Evolutionary conservation across 257 asterid species (phyloP), one percentile per base, ranked within the genome.

Genomic region (Ajuga chamaepitys): DNA sequence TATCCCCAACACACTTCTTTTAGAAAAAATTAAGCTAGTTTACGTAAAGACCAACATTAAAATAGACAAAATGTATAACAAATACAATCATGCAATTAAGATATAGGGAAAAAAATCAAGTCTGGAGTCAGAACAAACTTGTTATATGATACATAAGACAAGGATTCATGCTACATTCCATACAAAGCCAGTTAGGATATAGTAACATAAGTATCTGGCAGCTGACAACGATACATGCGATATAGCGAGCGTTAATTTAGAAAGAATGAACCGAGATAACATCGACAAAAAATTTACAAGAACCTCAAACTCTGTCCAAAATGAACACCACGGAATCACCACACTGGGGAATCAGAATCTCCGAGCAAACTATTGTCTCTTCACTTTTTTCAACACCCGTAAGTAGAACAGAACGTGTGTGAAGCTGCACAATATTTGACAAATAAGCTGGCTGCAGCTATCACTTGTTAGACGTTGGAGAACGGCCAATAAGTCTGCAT

Each of bases 401-500:
- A 34, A 41, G 51, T 3, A 61, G 21, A 42, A 44, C 22, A 34
- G 18, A 55, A 57, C 57, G 42, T 26, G 9, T 24, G 21, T 26
- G 34, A 12, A 59, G 66, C 58, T 54, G 70, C 55, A n/a, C 9
- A 67, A 7, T 28, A 9, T 9, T n/a, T 41, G 56, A 72, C 51
- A 25, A 60, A 68, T 72, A 41, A 30, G n/a, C n/a, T n/a, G n/a
- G 40, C 66, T 22, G 74, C 75, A 62, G 59, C 66, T 14, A 72
- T 86, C 79, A 82, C 66, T 77, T 87, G 70, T 62, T 74, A 67
- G 76, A 74, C 54, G 71, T 45, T 0, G 86, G 77, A 4, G 91
- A 34, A 37, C 88, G 93, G 4, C 99, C 99, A 50, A 93, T 84
- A 41, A 94, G 99, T 74, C 95, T 82, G 86, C 99, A 89, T 72